These are phyloP conservation scores for Tieghemiomyces parasiticus DNA, from an alignment of 192 early-diverging fungal genomes.

Conservation along the genomic window DNA sequence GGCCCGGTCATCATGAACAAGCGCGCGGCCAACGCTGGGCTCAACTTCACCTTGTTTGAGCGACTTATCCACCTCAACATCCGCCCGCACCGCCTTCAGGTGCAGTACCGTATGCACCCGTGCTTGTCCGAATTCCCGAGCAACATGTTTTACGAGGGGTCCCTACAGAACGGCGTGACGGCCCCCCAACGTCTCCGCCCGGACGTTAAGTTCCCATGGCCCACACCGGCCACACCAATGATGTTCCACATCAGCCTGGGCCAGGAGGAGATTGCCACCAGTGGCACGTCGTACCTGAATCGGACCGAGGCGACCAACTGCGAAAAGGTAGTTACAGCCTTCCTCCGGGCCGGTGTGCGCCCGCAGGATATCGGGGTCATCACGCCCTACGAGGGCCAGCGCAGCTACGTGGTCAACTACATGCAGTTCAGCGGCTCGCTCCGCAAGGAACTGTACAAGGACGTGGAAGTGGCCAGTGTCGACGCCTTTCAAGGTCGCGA, in stretches of 20 bases:
- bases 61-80: constrained; percentile 82
- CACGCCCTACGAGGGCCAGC: constrained; percentile 98
- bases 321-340: constrained; percentile 92
- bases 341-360: constrained; percentile 70
- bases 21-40: constrained; percentile 83
- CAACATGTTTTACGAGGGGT: constrained; percentile 99
- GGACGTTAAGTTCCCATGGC: constrained; percentile 94
- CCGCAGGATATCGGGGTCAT: constrained; percentile 95
- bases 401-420: constrained; percentile 86
- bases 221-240: constrained; percentile 83
- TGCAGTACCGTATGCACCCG: constrained; percentile 99
- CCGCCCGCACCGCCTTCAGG: constrained; percentile 87
- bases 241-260: constrained; percentile 89
- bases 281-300: constrained; percentile 96
- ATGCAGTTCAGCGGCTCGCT: constrained; percentile 89
- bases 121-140: constrained; percentile 96
- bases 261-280: constrained; percentile 90
- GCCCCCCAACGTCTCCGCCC: constrained; percentile 75
- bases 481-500: constrained; percentile 99
- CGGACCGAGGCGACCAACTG: constrained; percentile 91
- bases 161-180: constrained; percentile 93
- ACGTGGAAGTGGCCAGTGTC: constrained; percentile 96
- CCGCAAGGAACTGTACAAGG: constrained; percentile 90
- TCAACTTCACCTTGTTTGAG: constrained; percentile 95
- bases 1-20: constrained; percentile 98